Conservation (phyloP, 176 grass and related monocot species). For the Oryza australiensis region DNA sequence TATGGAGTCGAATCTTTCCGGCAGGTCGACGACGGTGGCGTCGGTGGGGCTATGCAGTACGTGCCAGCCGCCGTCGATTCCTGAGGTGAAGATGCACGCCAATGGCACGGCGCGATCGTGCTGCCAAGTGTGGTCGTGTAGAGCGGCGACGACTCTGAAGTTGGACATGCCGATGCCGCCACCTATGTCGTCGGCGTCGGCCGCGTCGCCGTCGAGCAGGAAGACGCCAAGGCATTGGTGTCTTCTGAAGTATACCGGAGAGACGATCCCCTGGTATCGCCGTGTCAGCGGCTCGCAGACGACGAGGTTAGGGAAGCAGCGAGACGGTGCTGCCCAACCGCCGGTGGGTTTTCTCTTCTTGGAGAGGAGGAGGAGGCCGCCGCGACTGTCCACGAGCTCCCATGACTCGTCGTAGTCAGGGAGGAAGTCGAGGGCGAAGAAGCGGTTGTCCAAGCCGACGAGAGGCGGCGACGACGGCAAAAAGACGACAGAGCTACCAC, state of each 20-base stretch:
- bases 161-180: not conserved
- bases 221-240: not conserved
- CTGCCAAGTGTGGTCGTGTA: not conserved
- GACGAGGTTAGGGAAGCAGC: not conserved
- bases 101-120: no score
- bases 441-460: no score
- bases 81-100: no score
- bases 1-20: no score
- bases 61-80: no score
- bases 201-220: not conserved
- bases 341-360: not conserved
- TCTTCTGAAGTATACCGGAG: not conserved
- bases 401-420: not conserved
- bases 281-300: not conserved
- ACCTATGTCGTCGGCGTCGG: no score
- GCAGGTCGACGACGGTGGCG: no score
- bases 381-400: not conserved
- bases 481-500: not conserved
- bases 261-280: not conserved
- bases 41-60: no score
- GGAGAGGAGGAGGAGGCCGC: conserved; percentile 11
- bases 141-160: not conserved
- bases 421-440: conserved; percentile 32
- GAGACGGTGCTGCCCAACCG: no score
- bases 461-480: not conserved